Percentiles rank a stretch among this genome's conserved stretches.
These are phyloP conservation scores for Leucoagaricus sp. DNA, from an alignment of 1,284 basidiomycete genomes.

Conservation along the genomic window DNA sequence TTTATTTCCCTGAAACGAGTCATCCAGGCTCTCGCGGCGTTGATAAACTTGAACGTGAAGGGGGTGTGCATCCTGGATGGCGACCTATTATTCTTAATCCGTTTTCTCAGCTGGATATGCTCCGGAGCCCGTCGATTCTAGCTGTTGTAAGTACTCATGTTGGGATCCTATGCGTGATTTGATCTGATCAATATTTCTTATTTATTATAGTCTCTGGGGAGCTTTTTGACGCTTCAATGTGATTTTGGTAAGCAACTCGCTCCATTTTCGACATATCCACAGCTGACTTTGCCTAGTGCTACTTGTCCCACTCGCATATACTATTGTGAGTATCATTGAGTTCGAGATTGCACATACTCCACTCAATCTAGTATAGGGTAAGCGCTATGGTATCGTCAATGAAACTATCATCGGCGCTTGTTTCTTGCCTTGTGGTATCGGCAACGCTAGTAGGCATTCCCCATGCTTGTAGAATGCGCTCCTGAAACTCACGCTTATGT, in stretches of 20 bases:
- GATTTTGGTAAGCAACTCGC: slow-evolving; percentile 23
- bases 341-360: background rate
- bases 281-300: slow-evolving; percentile 7
- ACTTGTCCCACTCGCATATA: slow-evolving; percentile 18
- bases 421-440: slow-evolving; percentile 35
- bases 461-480: background rate
- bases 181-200: no score
- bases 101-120: slow-evolving; percentile 28
- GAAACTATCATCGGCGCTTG: slow-evolving; percentile 35
- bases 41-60: slow-evolving; percentile 25
- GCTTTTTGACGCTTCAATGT: slow-evolving; percentile 19
- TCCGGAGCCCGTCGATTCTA: slow-evolving; percentile 34
- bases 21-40: slow-evolving; percentile 32
- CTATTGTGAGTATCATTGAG: slow-evolving; percentile 19
- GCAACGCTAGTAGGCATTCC: slow-evolving; percentile 30
- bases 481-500: background rate
- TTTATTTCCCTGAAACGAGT: slow-evolving; percentile 73
- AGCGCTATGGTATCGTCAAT: slow-evolving; percentile 32
- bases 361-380: slow-evolving; percentile 23
- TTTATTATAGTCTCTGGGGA: slow-evolving; percentile 19
- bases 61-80: slow-evolving; percentile 20
- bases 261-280: background rate
- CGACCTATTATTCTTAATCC: slow-evolving; percentile 33
- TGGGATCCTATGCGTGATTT: no score
- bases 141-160: slow-evolving; percentile 33